Evolutionary conservation across 306 rosid genomes (phyloP).

Genomic region (Amphicarpaea edgeworthii): DNA sequence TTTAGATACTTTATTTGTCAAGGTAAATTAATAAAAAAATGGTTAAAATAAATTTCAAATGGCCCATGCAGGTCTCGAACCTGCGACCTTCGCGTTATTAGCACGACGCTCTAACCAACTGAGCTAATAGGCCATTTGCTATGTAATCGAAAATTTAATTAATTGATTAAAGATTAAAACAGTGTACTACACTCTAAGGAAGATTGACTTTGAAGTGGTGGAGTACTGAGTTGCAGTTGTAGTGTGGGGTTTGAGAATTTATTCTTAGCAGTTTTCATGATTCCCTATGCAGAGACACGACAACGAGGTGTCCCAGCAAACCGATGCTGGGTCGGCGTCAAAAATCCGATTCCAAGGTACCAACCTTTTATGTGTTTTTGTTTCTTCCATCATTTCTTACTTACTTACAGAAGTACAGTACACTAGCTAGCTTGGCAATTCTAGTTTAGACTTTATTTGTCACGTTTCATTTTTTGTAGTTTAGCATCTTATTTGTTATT

Average conservation of each 20-base stretch:
- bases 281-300: slow-evolving; percentile 62
- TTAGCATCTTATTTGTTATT: neutral
- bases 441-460: neutral
- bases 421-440: neutral
- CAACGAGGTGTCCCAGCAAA: slow-evolving; percentile 58
- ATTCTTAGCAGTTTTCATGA: slow-evolving; percentile 33
- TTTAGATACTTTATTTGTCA: no score
- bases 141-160: fast-evolving
- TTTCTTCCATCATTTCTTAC: neutral
- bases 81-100: slow-evolving; percentile 59
- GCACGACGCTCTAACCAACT: slow-evolving; percentile 57
- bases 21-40: no score
- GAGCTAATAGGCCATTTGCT: slow-evolving; percentile 45
- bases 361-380: neutral
- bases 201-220: neutral
- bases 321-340: slow-evolving; percentile 79
- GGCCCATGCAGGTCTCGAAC: slow-evolving; percentile 57
- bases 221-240: neutral
- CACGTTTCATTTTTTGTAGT: neutral
- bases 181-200: neutral
- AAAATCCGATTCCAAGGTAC: slow-evolving; percentile 64
- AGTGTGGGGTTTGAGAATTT: neutral
- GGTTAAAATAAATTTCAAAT: neutral
- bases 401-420: neutral
- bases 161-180: neutral